These are phyloP conservation scores for Cryomyces minteri DNA, from an alignment of 495 filamentous ascomycete genomes.

Conservation along the genomic window DNA sequence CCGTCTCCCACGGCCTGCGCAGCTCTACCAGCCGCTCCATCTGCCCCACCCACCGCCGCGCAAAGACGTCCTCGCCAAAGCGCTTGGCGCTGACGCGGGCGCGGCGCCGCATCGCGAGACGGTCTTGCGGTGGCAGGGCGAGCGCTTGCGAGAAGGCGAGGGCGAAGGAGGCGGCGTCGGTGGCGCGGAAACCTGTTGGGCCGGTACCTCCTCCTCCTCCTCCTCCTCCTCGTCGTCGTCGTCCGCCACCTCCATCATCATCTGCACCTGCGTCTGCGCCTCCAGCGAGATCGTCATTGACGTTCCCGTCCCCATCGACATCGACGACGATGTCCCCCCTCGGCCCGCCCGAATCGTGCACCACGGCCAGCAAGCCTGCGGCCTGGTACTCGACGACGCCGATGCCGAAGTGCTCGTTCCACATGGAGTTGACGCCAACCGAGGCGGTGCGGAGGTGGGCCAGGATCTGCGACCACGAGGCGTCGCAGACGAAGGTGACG, in stretches of 20 bases:
- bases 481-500: slow-evolving; percentile 77
- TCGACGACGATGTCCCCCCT: slow-evolving; percentile 81
- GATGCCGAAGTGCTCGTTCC: slow-evolving; percentile 99
- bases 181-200: slow-evolving; percentile 58
- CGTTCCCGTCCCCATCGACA: slow-evolving; percentile 47
- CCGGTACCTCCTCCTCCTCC: too few species aligned
- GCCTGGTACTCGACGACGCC: slow-evolving; percentile 97
- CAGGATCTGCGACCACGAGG: slow-evolving; percentile 69
- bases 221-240: too few species aligned
- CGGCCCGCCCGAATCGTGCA: slow-evolving; percentile 81
- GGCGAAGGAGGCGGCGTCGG: slow-evolving; percentile 57
- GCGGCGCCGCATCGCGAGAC: slow-evolving; percentile 48
- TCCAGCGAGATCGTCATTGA: neutral
- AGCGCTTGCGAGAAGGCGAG: slow-evolving; percentile 59
- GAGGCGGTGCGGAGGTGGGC: slow-evolving; percentile 53
- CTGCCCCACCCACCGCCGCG: slow-evolving; percentile 48
- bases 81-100: slow-evolving; percentile 58
- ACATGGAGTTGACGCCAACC: slow-evolving; percentile 93
- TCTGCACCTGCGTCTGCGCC: neutral
- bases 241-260: neutral
- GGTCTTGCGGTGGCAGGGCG: slow-evolving; percentile 43
- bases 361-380: slow-evolving; percentile 77
- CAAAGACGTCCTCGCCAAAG: slow-evolving; percentile 81
- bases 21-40: slow-evolving; percentile 50
- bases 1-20: neutral